Base-by-base conservation (phyloP, 768 basidiomycete species). In the Termitomyces sp. region DNA sequence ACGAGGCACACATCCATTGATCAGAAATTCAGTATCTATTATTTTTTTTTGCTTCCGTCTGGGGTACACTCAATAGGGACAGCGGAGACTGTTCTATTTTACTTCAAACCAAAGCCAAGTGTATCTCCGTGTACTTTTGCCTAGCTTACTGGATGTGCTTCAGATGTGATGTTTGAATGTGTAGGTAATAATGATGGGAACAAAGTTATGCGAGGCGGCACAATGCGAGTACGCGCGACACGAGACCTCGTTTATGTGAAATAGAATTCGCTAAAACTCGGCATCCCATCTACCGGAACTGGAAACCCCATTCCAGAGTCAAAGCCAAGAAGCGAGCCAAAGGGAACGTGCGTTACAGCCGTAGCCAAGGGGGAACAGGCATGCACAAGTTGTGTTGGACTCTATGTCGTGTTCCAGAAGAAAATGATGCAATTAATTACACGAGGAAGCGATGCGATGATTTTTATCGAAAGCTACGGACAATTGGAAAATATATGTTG, bases 401-500 rank as follows among this genome's bases (percentile, higher is more conserved):
- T 55, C 23, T 21, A 31, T 21, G n/a, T 51, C 19, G 8, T 53
- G 31, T 53, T 45, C 33, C 42, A 54, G 14, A 51, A 51, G 9
- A 31, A 44, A 28, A 28, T 26, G 7, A 50, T 50, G 50, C 37
- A n/a, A 28, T 50, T 38, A 44, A 55, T 55, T 55, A 59, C 44
- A 55, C 37, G 30, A 54, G 50, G 23, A 30, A 10, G 30, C 26
- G 40, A 17, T 17, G 49, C 17, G 21, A 48, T 54, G 31, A 41
- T 61, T 56, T 60, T 56, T 58, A 44, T 42, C 50, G 52, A 62
- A 50, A 60, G 63, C 62, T 61, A 62, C 47, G 26, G 47, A 46
- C 40, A 51, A 38, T 30, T 23, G 38, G 57, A 59, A 49, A 53
- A 50, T 50, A 56, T 63, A 57, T 60, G 49, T 60, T 61, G 62